Base-by-base conservation (phyloP, 2,329 filamentous ascomycete species). In the Penicillium sp. region DNA sequence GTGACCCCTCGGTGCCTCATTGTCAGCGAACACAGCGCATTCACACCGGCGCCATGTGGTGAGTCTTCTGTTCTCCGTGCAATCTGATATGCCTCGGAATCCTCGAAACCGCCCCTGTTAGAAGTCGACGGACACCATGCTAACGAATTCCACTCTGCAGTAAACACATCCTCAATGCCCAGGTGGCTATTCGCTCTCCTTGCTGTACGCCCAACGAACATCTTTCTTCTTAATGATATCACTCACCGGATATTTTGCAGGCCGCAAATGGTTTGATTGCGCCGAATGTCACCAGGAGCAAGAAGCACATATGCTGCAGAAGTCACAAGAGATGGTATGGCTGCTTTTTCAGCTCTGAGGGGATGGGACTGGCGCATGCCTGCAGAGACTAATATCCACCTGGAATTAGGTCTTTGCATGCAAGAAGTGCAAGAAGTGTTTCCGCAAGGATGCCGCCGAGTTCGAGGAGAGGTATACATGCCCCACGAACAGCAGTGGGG, bases 361-460 rank as follows among this genome's bases (percentile, higher is more conserved):
- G n/a, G n/a, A n/a, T n/a, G n/a, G n/a, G n/a, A n/a, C n/a, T n/a
- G n/a, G n/a, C n/a, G n/a, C n/a, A n/a, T n/a, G 7, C 16, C 23
- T 25, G 18, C 15, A 20, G 14, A 15, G 30, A 14, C 35, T 52
- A 17, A 51, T 26, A 8, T 16, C 16, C 9, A 15, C 3, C n/a
- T n/a, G n/a, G 33, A 70, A 65, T 79, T 75, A 25, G 60, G 44
- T 57, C 9, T 97, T 98, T 61, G 88, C 87, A 36, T 98, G 93
- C 79, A 98, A 98, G 60, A 98, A 98, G 74, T 98, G 93, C 81
- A 90, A 86, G 56, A 98, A 98, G 71, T 90, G 84, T 69, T 98
- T 98, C 75, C 85, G 93, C 54, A 98, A 97, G 65, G 87, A 98
- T 59, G 85, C 85, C 31, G 73, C 80, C 51, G 87, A 95, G 65